A percentile compares a stretch with the other conserved stretches of the same genome.
Evolutionary conservation across 2,329 filamentous ascomycete genomes (phyloP).

Genomic region (Botrytis elliptica): DNA sequence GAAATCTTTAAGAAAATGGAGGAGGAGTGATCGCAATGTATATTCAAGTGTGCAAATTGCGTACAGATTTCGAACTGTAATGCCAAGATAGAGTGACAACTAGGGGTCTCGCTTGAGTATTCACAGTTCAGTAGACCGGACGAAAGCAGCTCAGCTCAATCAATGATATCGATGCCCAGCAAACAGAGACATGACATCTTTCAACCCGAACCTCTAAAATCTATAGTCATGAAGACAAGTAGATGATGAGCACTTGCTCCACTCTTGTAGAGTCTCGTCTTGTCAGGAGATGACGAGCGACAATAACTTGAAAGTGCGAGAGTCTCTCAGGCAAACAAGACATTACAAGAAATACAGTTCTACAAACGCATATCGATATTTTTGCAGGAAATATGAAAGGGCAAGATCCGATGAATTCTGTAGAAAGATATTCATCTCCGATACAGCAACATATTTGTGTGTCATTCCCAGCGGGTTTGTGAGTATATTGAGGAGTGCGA

Average conservation of each 20-base stretch:
- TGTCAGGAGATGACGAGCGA: not conserved
- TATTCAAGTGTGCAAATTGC: not conserved
- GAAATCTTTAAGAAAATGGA: not conserved
- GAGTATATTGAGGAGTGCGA: not conserved
- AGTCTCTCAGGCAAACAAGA: not conserved
- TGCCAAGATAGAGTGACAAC: not conserved
- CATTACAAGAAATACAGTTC: not conserved
- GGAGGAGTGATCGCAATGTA: not conserved
- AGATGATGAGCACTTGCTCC: not conserved
- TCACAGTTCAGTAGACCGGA: not conserved
- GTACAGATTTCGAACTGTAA: not conserved
- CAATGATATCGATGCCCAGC: no score
- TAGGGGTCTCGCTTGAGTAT: slow-evolving; percentile 1
- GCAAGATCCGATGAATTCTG: not conserved
- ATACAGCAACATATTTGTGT: not conserved
- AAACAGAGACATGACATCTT: not conserved
- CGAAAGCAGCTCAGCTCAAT: not conserved
- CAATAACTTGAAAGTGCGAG: not conserved
- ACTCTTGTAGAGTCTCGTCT: not conserved
- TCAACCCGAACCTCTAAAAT: not conserved
- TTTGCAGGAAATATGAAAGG: not conserved
- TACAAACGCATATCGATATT: not conserved
- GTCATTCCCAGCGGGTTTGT: not conserved
- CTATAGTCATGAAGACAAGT: not conserved
- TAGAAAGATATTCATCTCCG: not conserved